Base-by-base conservation (phyloP, 2,329 filamentous ascomycete genomes). In the Diplodia mutila region DNA sequence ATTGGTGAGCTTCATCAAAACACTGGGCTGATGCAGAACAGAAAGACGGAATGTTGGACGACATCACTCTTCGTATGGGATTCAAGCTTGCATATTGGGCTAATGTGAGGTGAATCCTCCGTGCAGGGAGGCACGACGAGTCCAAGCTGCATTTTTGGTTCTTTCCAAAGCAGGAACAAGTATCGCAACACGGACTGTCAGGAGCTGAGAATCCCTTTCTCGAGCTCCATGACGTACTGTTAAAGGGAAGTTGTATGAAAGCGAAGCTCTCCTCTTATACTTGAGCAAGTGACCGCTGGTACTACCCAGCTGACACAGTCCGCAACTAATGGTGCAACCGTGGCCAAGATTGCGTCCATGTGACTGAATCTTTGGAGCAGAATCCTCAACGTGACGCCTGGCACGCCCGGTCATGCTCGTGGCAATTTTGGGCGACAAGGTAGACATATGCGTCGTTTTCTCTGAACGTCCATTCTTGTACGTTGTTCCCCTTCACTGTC, bases 121-220 rank as follows among this genome's bases (percentile, higher is more conserved):
- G 34, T 11, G 34, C 3, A 37, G 34, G 29, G 34, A 46, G 18
- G 18, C 39, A 46, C 39, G 8, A 9, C 16, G n/a, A 46, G 18
- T 16, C 14, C 1, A 12, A 39, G 5, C 3, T 12, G 1, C 5
- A 16, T 4, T 4, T 39, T 14, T 46, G 39, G 7, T 1, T 32
- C 29, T 6, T 6, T 3, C 39, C 18, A n/a, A n/a, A 18, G 39
- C 7, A 6, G 39, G n/a, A 18, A 9, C 1, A 46, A 21, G 18
- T 21, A n/a, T n/a, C n/a, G n/a, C n/a, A n/a, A n/a, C n/a, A n/a
- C n/a, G n/a, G n/a, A n/a, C n/a, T n/a, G n/a, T n/a, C n/a, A n/a
- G n/a, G 2, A 2, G 16, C 16, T 8, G 0, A 4, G 18, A 3
- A 46, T 21, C 11, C 18, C 0, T n/a, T 11, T 8, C 42, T 9